A percentile compares a stretch with the other conserved stretches of the same genome.
Conservation (phyloP, 148 eudicot species). For the Rhododendron ovatum region DNA sequence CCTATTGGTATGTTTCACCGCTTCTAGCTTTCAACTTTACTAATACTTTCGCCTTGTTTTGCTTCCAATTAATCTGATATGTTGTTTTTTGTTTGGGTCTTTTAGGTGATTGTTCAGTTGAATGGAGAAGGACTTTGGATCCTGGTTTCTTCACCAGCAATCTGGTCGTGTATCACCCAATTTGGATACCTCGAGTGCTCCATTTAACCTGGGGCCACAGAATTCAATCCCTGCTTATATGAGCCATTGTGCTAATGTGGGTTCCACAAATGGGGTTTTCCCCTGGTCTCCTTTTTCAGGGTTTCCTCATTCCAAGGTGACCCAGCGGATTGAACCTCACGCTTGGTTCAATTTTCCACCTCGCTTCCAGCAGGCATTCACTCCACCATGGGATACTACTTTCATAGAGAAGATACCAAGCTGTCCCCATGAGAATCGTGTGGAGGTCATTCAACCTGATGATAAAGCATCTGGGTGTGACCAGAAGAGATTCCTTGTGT, state of each 20-base stretch:
- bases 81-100: background rate
- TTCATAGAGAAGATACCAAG: conserved; percentile 16
- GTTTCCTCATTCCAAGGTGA: conserved; percentile 25
- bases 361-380: conserved; percentile 37
- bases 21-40: background rate
- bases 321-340: conserved; percentile 32
- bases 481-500: conserved; percentile 73
- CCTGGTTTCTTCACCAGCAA: conserved; percentile 41
- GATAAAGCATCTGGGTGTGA: conserved; percentile 11
- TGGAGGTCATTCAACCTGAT: conserved; percentile 11
- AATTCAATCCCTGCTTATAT: conserved; percentile 25
- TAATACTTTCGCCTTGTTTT: background rate
- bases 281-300: conserved; percentile 29
- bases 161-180: conserved; percentile 31
- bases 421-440: conserved; percentile 6
- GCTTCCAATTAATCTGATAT: background rate
- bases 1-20: conserved; percentile 30
- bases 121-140: conserved; percentile 69
- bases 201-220: conserved; percentile 34
- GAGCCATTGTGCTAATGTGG: conserved; percentile 31
- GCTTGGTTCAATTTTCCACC: conserved; percentile 54
- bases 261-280: conserved; percentile 24
- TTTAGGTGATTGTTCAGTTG: conserved; percentile 38
- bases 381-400: conserved; percentile 22
- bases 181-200: conserved; percentile 32